Conservation (phyloP, 176 grass and related monocot species). For the Saccharum officinarum region DNA sequence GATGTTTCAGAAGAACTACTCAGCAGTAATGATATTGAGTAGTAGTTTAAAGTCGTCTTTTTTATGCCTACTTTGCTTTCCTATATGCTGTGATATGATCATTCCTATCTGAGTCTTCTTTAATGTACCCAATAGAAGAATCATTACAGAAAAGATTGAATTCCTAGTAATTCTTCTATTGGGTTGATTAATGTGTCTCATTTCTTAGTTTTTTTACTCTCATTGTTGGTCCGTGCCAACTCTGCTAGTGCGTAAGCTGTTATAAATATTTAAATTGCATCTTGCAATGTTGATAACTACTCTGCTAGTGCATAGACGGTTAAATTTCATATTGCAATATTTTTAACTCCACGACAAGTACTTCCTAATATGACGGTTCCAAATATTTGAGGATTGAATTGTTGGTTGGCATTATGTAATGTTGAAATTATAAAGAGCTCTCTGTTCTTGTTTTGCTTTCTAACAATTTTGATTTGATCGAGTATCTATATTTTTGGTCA, state of each 20-base stretch:
- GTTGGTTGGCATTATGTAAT: background rate
- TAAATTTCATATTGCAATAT: background rate
- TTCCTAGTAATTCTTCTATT: background rate
- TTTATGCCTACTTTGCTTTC: background rate
- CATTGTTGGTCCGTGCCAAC: background rate
- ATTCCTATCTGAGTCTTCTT: background rate
- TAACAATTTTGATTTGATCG: constrained; percentile 22
- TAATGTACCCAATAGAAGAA: background rate
- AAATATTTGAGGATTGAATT: background rate
- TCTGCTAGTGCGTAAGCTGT: background rate
- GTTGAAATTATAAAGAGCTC: background rate
- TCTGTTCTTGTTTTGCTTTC: background rate
- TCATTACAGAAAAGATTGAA: background rate
- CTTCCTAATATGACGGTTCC: constrained; percentile 7
- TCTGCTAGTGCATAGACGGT: background rate
- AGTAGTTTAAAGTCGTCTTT: background rate
- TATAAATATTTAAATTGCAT: background rate
- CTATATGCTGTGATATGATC: background rate
- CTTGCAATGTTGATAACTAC: background rate
- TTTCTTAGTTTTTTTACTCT: background rate
- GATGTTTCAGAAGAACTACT: background rate
- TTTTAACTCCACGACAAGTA: background rate
- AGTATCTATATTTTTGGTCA: background rate
- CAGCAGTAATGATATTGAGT: background rate
- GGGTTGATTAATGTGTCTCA: background rate